Evolutionary conservation across 2,329 filamentous ascomycete genomes (phyloP).

Genomic region (Fusarium poae): DNA sequence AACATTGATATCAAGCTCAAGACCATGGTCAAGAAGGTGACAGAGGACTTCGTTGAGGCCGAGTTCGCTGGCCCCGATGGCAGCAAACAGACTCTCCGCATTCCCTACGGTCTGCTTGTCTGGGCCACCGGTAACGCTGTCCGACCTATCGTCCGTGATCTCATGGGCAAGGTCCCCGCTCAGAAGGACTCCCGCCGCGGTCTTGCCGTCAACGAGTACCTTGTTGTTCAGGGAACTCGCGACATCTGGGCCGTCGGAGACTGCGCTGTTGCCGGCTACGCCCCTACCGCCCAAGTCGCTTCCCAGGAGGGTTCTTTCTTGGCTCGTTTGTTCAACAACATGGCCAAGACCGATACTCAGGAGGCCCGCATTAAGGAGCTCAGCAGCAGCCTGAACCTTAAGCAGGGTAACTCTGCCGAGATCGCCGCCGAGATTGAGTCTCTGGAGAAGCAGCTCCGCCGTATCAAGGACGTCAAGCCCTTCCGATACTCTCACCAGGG

Average conservation of each 20-base stretch:
- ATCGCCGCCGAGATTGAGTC: slow-evolving; percentile 81
- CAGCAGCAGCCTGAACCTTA: slow-evolving; percentile 70
- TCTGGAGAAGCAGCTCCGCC: slow-evolving; percentile 86
- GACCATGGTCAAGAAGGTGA: slow-evolving; percentile 99
- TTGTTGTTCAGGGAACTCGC: slow-evolving; percentile 95
- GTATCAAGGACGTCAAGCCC: slow-evolving; percentile 94
- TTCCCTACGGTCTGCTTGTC: slow-evolving; percentile 95
- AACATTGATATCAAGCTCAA: slow-evolving; percentile 98
- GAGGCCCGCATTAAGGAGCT: slow-evolving; percentile 81
- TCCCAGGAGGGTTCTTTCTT: slow-evolving; percentile 96
- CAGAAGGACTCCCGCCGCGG: slow-evolving; percentile 96
- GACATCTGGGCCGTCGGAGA: slow-evolving; percentile 99
- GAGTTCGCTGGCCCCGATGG: slow-evolving; percentile 86
- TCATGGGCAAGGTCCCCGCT: slow-evolving; percentile 91
- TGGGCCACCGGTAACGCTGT: slow-evolving; percentile 98
- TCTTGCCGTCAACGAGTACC: slow-evolving; percentile 97
- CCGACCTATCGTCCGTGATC: slow-evolving; percentile 88
- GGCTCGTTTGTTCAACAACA: slow-evolving; percentile 96
- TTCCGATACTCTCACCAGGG: slow-evolving; percentile 99
- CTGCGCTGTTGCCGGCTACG: slow-evolving; percentile 97
- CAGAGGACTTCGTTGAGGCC: slow-evolving; percentile 91
- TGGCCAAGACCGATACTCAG: slow-evolving; percentile 91
- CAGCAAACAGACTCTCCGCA: slow-evolving; percentile 81
- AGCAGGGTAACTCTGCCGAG: slow-evolving; percentile 75
- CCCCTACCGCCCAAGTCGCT: slow-evolving; percentile 96